These are phyloP conservation scores for Crepidotus variabilis DNA, from an alignment of 768 basidiomycete genomes.

Conservation along the genomic window DNA sequence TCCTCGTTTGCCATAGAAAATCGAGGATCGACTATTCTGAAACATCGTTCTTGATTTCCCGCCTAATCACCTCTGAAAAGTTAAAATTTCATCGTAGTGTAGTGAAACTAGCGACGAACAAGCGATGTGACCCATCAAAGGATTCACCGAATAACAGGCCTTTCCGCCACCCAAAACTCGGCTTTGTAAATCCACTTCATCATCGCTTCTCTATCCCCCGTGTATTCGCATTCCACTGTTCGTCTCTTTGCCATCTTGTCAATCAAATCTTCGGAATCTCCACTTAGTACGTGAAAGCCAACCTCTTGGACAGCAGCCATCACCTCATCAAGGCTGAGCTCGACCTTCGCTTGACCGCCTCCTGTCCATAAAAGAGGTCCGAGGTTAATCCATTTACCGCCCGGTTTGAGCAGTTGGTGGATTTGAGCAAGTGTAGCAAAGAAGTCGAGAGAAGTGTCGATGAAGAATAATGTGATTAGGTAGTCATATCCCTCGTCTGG, in stretches of 20 bases:
- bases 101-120: background rate
- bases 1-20: no score
- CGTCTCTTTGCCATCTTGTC: conserved; percentile 13
- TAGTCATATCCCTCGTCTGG: conserved; percentile 46
- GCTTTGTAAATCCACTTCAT: conserved; percentile 68
- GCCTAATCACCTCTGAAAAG: no score
- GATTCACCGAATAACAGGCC: conserved; percentile 10
- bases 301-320: conserved; percentile 43
- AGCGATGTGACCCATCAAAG: background rate
- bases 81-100: no score
- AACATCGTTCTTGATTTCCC: no score
- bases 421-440: conserved; percentile 56
- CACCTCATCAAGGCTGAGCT: conserved; percentile 65
- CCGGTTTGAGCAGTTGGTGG: conserved; percentile 49
- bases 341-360: conserved; percentile 50
- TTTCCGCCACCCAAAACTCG: conserved; percentile 64
- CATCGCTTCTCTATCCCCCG: conserved; percentile 58
- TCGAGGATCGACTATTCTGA: no score
- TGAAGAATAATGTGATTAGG: conserved; percentile 65
- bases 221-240: conserved; percentile 64
- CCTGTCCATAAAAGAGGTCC: conserved; percentile 65
- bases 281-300: conserved; percentile 46
- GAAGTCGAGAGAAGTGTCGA: conserved; percentile 57
- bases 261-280: conserved; percentile 15
- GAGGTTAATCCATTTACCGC: conserved; percentile 69